Base-by-base conservation (phyloP, 495 filamentous ascomycete genomes). In the Hypoxylon rickii region DNA sequence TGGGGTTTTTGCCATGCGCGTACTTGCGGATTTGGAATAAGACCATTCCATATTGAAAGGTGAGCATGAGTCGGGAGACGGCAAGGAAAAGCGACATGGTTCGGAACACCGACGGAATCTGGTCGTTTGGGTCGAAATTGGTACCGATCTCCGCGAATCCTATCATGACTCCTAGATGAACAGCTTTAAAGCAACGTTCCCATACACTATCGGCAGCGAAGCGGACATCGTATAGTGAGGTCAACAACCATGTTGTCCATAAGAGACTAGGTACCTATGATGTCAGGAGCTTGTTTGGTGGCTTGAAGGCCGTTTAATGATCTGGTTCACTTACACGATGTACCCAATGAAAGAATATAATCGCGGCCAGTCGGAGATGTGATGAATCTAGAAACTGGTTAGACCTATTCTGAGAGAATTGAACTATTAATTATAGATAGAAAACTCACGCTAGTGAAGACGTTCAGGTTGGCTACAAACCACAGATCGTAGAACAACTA, bases 181-280 rank as follows among this genome's bases (percentile, higher is more conserved):
- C 47, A 6, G 78, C 78, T 65, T 89, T 88, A 67, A 81, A 85
- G 16, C 76, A 59, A 21, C 86, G 76, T 51, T 87, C 84, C 63
- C 84, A 86, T 50, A 88, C 72, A n/a, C 77, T 83, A 64, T 90
- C 87, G 46, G 78, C 70, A 10, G 79, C 80, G 69, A 89, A 89
- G 1, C 87, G 84, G 24, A 89, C 78, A 61, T 90, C 87, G 67
- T 83, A 83, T 16, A 89, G 75, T 10, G 80, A 81, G 20, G 85
- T 82, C 67, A 87, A 83, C 21, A 86, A 73, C 87, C 87, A 90
- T 29, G 85, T 87, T 46, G 85, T 83, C 86, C 87, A 90, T 10
- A 90, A 76, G 37, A 89, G 78, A 45, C 65, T 70, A 45, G 34
- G 77, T 54, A 2, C 62, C 58, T 51, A 72, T n/a, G n/a, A n/a